Conservation (phyloP, 805 yeast species). For the Candida easanensis region DNA sequence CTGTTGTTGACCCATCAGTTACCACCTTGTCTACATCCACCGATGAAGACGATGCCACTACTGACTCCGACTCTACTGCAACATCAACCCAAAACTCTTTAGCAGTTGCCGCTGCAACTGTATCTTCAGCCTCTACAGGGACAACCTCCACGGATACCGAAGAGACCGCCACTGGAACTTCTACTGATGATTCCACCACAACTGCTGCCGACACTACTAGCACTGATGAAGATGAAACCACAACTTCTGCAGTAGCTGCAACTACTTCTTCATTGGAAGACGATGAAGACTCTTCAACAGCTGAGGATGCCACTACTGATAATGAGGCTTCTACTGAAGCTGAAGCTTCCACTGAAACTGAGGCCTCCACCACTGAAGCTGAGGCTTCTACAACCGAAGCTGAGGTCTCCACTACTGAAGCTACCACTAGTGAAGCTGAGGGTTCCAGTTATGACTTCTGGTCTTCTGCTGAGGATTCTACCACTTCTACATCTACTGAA, state of each 20-base stretch:
- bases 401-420: constrained; percentile 1
- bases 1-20: background rate
- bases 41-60: background rate
- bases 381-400: background rate
- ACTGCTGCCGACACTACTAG: constrained; percentile 5
- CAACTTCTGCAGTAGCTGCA: constrained; percentile 1
- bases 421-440: background rate
- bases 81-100: background rate
- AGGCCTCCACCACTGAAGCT: background rate
- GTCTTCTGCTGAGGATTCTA: too few species aligned
- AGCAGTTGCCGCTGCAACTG: background rate
- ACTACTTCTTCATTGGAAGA: constrained; percentile 2
- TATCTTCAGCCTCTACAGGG: constrained; percentile 3
- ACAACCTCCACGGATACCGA: constrained; percentile 1
- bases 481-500: constrained; percentile 7
- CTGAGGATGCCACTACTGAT: background rate
- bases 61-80: too few species aligned
- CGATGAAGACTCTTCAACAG: background rate
- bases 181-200: constrained; percentile 2
- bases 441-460: too few species aligned
- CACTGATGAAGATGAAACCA: constrained; percentile 1
- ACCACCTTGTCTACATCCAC: background rate
- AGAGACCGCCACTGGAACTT: background rate
- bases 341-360: constrained; percentile 2
- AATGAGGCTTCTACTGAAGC: background rate